Evolutionary conservation across 2,329 filamentous ascomycete genomes (phyloP), one percentile per base, ranked within the genome.

Genomic region (Thelonectria discophora): DNA sequence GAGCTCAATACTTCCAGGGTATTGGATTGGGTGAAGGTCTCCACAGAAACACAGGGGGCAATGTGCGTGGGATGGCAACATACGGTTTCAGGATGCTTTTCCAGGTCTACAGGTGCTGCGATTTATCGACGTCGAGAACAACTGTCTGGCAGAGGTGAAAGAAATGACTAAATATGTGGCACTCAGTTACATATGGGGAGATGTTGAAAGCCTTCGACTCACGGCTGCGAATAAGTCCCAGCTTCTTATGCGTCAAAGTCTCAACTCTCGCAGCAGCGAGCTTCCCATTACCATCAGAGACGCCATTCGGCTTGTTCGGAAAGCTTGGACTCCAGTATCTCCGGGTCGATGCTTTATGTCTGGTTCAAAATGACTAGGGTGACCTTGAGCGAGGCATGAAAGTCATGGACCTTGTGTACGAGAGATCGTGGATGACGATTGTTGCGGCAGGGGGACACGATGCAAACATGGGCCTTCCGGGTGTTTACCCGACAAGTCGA

Each of bases 171-270:
- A n/a, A 27, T 66, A 66, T 24, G 21, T 60, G 2, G 62, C 64
- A 3, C 15, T 66, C 1, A 66, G 64, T 15, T 66, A 63, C 13
- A 51, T 66, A 13, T 66, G 58, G 64, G 64, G 64, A 1, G 17
- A 34, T 5, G 61, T 62, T 1, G 12, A 32, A 2, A 59, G 53
- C 9, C 45, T 65, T 5, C 58, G 58, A 8, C 55, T 65, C 3
- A 65, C 61, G 7, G 56, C n/a, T 18, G 46, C 51, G 0, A 65
- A 62, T 13, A 24, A 42, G 20, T 9, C 27, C 20, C 17, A 21
- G 21, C 39, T 65, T 13, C 43, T 66, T 0, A 24, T 2, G 3
- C 17, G 42, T 21, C 46, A 34, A 7, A 43, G 43, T 12, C 34
- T 64, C 0, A 3, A 34, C 0, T 17, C 11, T 5, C 1, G 40